Conservation (phyloP, 768 basidiomycete species). For the Calocybe indica region DNA sequence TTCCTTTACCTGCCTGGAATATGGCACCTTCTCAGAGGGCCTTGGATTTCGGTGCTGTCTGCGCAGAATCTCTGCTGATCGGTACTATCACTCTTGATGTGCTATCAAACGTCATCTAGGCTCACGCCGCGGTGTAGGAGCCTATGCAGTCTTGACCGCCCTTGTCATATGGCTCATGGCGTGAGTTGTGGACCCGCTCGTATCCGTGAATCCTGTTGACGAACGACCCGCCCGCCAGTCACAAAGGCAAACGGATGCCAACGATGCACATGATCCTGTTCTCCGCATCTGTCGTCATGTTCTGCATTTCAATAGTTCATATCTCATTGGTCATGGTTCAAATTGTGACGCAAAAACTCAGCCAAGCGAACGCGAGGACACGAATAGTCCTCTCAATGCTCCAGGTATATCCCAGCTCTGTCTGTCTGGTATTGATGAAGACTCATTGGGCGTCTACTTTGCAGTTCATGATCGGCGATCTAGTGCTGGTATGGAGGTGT, state of each 20-base stretch:
- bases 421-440: not conserved
- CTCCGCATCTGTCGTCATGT: constrained; percentile 7
- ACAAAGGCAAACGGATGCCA: not conserved
- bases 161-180: not conserved
- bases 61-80: no score
- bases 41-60: no score
- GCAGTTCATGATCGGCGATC: constrained; percentile 10
- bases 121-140: not conserved
- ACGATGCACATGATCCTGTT: constrained; percentile 5
- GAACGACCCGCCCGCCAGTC: not conserved
- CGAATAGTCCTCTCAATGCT: constrained; percentile 2
- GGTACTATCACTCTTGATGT: no score
- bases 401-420: not conserved
- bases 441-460: not conserved
- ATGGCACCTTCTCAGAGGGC: no score
- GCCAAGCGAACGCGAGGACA: not conserved
- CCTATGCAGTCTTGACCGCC: not conserved
- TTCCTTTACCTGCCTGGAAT: no score
- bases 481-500: constrained; percentile 13
- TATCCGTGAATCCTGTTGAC: not conserved
- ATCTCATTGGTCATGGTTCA: constrained; percentile 6
- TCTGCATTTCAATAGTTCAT: constrained; percentile 6
- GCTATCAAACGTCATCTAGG: no score
- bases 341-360: not conserved
- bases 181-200: not conserved